Evolutionary conservation across 106 monocot species (phyloP).

Genomic region (Agapanthus africanus): DNA sequence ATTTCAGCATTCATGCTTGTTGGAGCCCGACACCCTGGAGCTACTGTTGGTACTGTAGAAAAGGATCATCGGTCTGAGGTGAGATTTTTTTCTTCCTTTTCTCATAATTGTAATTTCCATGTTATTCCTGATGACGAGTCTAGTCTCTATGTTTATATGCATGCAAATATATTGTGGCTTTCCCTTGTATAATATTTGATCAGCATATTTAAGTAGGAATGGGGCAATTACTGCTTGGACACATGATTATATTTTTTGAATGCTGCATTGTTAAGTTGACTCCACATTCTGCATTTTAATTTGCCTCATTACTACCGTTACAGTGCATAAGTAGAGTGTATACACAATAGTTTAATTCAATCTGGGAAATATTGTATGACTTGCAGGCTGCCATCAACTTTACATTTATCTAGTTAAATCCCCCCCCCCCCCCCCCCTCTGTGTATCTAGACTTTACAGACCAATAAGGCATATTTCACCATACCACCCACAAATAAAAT

Average conservation of each 20-base stretch:
- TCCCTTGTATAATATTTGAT: background rate
- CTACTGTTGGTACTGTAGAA: constrained; percentile 83
- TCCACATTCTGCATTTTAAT: background rate
- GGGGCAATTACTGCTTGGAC: background rate
- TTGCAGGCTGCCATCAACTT: background rate
- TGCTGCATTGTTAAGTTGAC: background rate
- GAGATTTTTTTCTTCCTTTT: no score
- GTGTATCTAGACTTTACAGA: no score
- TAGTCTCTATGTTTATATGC: background rate
- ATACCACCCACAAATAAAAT: background rate
- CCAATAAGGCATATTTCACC: no score
- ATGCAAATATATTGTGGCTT: background rate
- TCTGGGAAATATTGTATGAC: background rate
- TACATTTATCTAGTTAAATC: background rate
- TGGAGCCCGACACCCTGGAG: constrained; percentile 88
- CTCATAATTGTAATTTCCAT: background rate
- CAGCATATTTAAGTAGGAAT: background rate
- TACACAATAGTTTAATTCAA: background rate
- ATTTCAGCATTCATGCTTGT: constrained; percentile 98
- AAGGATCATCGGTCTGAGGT: constrained; percentile 71
- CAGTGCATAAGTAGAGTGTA: background rate
- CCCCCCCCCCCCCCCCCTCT: no score
- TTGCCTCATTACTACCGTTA: background rate
- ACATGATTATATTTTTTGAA: background rate
- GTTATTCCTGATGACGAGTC: background rate